Base-by-base conservation (phyloP, 75 land plant species). In the Sequoia sempervirens region DNA sequence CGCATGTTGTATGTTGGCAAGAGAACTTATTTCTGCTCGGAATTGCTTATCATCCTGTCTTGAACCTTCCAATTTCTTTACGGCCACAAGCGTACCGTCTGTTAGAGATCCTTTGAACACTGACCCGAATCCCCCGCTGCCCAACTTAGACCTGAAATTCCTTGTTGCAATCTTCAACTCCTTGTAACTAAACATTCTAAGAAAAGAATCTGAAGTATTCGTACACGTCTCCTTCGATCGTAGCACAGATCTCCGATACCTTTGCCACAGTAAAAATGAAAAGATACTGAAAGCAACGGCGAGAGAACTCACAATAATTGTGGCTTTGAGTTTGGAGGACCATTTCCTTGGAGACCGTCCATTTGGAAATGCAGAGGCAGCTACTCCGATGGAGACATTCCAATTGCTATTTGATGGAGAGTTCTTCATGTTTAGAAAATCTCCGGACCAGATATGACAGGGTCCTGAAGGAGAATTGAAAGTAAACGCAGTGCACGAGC, bases 101-200 rank as follows among this genome's bases (percentile, higher is more conserved):
- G 50, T 34, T 26, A 87, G 86, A 23, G 76, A 20, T 15, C 88
- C 88, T 32, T 43, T 53, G 52, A 74, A 86, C 0, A 82, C 79
- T 17, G 66, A 61, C 17, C 89, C 89, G 66, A 88, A 88, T 14
- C 82, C 89, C 13, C 89, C 89, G 1, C 79, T 82, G 6, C 89
- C 87, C 11, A 88, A 68, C 11, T 73, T 54, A 64, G 28, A 14
- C 18, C 45, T 68, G 38, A 88, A 88, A 32, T 82, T 70, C 9
- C 54, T 46, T 0, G 89, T 88, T 18, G 82, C 87, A 32, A 66
- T 23, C 40, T 70, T 47, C 76, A 88, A 69, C 23, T 86, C 82
- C 61, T 80, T 73, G 82, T 82, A 80, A 38, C 82, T 74, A 43
- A 86, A 88, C 45, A 82, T 53, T 14, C 56, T 53, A 14, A 53